Percentiles rank a stretch among this genome's conserved stretches.
Evolutionary conservation across 176 grass and related monocot species (phyloP).

Genomic region (Carex parvula): DNA sequence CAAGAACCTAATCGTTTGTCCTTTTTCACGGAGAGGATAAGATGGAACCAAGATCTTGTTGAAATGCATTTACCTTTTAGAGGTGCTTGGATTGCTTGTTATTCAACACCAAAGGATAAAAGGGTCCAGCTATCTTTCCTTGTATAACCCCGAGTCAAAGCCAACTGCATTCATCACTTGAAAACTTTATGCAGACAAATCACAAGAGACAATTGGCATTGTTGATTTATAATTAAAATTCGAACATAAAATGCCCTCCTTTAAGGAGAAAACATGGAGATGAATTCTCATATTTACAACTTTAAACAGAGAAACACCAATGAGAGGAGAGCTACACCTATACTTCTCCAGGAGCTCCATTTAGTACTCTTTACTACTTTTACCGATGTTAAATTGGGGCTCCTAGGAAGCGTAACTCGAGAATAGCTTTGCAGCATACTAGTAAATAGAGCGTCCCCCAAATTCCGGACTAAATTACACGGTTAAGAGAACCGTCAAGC

Average conservation of each 20-base stretch:
- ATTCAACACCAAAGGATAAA: not conserved
- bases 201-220: not conserved
- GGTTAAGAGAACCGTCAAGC: conserved; percentile 5
- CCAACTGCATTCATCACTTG: not conserved
- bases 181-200: not conserved
- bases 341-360: conserved; percentile 29
- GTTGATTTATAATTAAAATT: conserved; percentile 3
- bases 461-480: not conserved
- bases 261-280: not conserved
- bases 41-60: not conserved
- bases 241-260: conserved; percentile 24
- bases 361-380: conserved; percentile 5
- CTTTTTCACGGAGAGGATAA: not conserved
- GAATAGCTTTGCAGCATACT: conserved; percentile 20
- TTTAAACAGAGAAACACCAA: conserved; percentile 12
- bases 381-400: conserved; percentile 1
- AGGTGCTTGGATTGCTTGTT: not conserved
- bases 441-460: conserved; percentile 1
- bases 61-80: not conserved
- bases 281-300: conserved; percentile 25
- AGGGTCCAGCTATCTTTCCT: not conserved
- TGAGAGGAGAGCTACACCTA: conserved; percentile 21
- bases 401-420: conserved; percentile 31
- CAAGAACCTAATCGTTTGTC: not conserved
- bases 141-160: not conserved